Percentiles rank a stretch among this genome's conserved stretches.
Evolutionary conservation across 192 early-diverging fungal genomes (phyloP).

Genomic region (Coemansia sp.): DNA sequence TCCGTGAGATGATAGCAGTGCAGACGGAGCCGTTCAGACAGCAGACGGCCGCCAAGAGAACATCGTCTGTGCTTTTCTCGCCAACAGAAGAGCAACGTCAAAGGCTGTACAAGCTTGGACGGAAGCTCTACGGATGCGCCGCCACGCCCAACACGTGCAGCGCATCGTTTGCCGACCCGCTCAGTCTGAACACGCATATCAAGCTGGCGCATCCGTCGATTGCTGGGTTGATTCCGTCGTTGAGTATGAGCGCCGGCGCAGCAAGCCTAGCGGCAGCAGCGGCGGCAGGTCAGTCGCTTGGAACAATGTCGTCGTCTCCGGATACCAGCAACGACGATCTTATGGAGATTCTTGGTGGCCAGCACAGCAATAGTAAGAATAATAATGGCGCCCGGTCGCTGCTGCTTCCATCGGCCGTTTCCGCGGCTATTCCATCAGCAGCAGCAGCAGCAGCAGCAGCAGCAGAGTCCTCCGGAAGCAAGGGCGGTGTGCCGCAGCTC

Average conservation of each 20-base stretch:
- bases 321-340: conserved; percentile 7
- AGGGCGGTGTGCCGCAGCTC: background rate
- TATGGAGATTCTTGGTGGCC: background rate
- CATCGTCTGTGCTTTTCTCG: conserved; percentile 47
- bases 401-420: background rate
- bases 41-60: conserved; percentile 38
- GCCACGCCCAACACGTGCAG: conserved; percentile 38
- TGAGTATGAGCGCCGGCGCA: conserved; percentile 4
- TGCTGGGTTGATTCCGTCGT: conserved; percentile 42
- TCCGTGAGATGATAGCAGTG: background rate
- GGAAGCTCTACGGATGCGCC: conserved; percentile 55
- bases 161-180: conserved; percentile 37
- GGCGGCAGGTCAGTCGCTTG: background rate
- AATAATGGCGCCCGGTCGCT: background rate
- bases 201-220: conserved; percentile 43
- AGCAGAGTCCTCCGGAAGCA: background rate
- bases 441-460: background rate
- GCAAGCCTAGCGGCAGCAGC: background rate
- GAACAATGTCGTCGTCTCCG: background rate
- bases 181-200: conserved; percentile 51
- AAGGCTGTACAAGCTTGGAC: conserved; percentile 44
- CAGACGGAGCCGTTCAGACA: conserved; percentile 6
- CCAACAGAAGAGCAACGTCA: conserved; percentile 55
- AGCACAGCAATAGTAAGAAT: background rate
- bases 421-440: background rate